Conservation (phyloP, 1,139 yeast genomes). For the Zygosaccharomyces pseudobailii region DNA sequence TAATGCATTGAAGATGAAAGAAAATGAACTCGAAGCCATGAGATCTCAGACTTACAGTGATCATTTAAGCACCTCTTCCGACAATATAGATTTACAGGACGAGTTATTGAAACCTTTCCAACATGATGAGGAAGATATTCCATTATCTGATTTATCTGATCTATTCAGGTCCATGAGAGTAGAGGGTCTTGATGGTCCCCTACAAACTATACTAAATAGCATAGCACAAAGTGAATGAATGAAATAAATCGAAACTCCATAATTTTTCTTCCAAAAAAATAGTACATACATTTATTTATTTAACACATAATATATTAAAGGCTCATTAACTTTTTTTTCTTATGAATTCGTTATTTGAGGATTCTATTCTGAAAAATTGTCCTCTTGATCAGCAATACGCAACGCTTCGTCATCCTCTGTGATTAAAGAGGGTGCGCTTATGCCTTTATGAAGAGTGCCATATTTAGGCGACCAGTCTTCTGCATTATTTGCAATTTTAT, state of each 20-base stretch:
- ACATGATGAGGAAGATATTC: slow-evolving; percentile 27
- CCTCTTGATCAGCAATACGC: slow-evolving; percentile 10
- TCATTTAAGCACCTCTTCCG: slow-evolving; percentile 1
- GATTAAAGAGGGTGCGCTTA: slow-evolving; percentile 4
- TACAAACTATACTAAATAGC: slow-evolving; percentile 14
- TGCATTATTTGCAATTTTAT: slow-evolving; percentile 16
- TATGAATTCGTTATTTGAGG: background rate
- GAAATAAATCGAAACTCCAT: background rate
- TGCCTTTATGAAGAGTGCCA: slow-evolving; percentile 4
- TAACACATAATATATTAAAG: background rate
- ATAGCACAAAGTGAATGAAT: slow-evolving; percentile 1
- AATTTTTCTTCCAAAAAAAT: slow-evolving; percentile 13
- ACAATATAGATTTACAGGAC: slow-evolving; percentile 14
- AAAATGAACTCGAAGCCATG: slow-evolving; percentile 13
- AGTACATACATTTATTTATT: background rate
- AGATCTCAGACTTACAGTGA: slow-evolving; percentile 10
- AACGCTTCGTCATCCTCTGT: slow-evolving; percentile 13
- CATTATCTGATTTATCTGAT: slow-evolving; percentile 22
- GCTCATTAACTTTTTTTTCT: background rate
- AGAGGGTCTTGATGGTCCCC: slow-evolving; percentile 38
- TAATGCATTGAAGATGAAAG: slow-evolving; percentile 42
- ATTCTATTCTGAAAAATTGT: slow-evolving; percentile 8
- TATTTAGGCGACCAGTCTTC: slow-evolving; percentile 25
- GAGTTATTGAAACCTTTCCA: slow-evolving; percentile 19
- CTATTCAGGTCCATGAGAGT: slow-evolving; percentile 28